Base-by-base conservation (phyloP, 257 asterid species). In the Jasminum sambac region DNA sequence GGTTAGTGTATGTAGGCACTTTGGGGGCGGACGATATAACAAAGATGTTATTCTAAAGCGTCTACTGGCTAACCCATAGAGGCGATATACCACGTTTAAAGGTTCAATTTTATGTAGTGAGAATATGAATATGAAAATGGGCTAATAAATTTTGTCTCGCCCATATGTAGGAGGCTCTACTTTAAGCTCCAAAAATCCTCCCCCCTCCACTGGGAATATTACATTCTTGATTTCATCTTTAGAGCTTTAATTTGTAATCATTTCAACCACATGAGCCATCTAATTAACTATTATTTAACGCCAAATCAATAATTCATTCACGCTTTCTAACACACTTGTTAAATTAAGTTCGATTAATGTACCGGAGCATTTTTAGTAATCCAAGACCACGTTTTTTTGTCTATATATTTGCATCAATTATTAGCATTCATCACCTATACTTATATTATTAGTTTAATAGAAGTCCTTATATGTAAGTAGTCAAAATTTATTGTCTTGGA, bases 241-340 rank as follows among this genome's bases (percentile, higher is more conserved):
- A 43, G 11, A 13, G 50, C 61, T 50, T 17, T 55, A 55, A 8
- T 55, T 17, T 21, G 42, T 17, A 6, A 70, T 70, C 74, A 70
- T 70, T 59, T 58, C 60, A 58, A 64, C 9, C 66, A 58, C 74
- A 57, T 40, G 58, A 38, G 37, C 66, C 26, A 69, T 21, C 43
- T 57, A 44, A 37, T 69, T n/a, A 37, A 36, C 23, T 52, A 46
- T 68, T 38, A 16, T 17, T 5, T 12, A 69, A 11, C 48, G 55
- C 17, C 5, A 50, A 67, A 48, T 30, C 4, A 30, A 30, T 44
- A 64, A 30, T 37, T 8, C 23, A 16, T 64, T 38, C 68, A n/a
- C 14, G 30, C 63, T 48, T 30, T 46, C 48, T 26, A 46, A 67
- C 25, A 19, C 25, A 41, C 42, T 62, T 52, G 13, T 14, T 8